Evolutionary conservation across 345 rosid genomes (phyloP).

Genomic region (Stellera chamaejasme): DNA sequence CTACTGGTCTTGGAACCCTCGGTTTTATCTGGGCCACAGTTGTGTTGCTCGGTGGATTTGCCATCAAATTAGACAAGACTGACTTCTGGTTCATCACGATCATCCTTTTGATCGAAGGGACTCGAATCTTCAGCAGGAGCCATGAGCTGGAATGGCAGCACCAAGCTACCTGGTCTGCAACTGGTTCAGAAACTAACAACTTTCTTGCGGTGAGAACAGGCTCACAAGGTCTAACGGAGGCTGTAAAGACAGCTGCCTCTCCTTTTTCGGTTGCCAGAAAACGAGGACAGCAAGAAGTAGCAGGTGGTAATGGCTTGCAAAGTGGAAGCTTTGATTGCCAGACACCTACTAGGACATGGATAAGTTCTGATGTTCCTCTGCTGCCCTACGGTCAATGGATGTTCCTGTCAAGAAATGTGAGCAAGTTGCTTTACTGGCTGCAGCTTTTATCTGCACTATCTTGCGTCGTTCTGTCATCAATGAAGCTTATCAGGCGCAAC

Average conservation of each 20-base stretch:
- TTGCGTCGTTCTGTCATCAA: slow-evolving; percentile 61
- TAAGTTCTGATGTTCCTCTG: slow-evolving; percentile 65
- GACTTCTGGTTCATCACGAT: slow-evolving; percentile 86
- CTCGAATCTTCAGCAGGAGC: slow-evolving; percentile 82
- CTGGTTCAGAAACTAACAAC: slow-evolving; percentile 63
- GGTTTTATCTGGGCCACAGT: slow-evolving; percentile 97
- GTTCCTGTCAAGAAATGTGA: slow-evolving; percentile 53
- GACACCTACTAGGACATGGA: slow-evolving; percentile 44
- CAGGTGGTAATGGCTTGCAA: slow-evolving; percentile 4
- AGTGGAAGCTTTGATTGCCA: slow-evolving; percentile 17
- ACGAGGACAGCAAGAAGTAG: slow-evolving; percentile 16
- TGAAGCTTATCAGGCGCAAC: slow-evolving; percentile 64
- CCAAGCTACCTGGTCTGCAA: slow-evolving; percentile 74
- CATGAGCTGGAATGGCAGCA: slow-evolving; percentile 97
- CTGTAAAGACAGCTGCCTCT: slow-evolving; percentile 18
- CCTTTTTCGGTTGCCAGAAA: slow-evolving; percentile 20
- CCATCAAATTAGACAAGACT: slow-evolving; percentile 63
- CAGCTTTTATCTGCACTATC: slow-evolving; percentile 74
- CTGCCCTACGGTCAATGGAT: slow-evolving; percentile 69
- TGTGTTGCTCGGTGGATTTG: slow-evolving; percentile 87
- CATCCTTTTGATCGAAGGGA: slow-evolving; percentile 72
- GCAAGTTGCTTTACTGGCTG: slow-evolving; percentile 79
- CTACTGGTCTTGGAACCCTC: slow-evolving; percentile 74
- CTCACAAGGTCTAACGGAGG: slow-evolving; percentile 25
- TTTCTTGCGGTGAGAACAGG: slow-evolving; percentile 53